A percentile compares a stretch with the other conserved stretches of the same genome.
phyloP scores from a whole-genome alignment of 306 rosid species.

The Corylus americana region DNA sequence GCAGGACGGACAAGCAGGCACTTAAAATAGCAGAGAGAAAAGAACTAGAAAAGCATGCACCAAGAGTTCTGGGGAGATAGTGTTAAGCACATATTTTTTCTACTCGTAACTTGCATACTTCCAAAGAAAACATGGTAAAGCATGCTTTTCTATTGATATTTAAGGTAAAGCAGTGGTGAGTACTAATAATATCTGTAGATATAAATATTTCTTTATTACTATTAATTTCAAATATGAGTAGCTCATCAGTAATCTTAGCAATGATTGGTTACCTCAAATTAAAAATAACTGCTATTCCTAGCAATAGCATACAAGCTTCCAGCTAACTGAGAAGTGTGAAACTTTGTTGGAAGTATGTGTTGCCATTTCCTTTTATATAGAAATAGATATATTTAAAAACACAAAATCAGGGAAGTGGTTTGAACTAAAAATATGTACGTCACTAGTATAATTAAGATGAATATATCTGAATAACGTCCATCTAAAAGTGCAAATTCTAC shows the following conservation, averaged over 20 bases:
- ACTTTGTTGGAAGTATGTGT: not conserved
- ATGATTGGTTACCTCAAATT: not conserved
- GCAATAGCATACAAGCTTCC: not conserved
- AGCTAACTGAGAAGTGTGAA: not conserved
- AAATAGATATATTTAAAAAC: not conserved
- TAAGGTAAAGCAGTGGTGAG: not conserved
- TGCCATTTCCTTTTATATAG: no score
- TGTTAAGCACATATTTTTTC: not conserved
- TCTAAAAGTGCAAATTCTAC: not conserved
- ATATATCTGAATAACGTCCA: not conserved
- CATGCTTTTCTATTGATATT: not conserved
- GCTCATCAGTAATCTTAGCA: not conserved
- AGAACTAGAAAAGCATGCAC: not conserved
- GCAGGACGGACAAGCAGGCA: not conserved
- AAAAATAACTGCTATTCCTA: not conserved
- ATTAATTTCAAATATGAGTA: not conserved
- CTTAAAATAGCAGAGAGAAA: not conserved
- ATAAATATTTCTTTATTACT: not conserved
- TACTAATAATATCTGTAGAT: not conserved
- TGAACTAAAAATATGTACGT: not conserved
- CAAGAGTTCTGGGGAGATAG: not conserved
- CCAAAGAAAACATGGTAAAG: not conserved
- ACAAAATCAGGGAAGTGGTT: not conserved
- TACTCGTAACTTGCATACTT: not conserved
- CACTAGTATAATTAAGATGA: not conserved